Percentiles rank a stretch among this genome's conserved stretches.
These are phyloP conservation scores for Yamadazyma diddensiae DNA, from an alignment of 1,139 yeast species.

Conservation along the genomic window DNA sequence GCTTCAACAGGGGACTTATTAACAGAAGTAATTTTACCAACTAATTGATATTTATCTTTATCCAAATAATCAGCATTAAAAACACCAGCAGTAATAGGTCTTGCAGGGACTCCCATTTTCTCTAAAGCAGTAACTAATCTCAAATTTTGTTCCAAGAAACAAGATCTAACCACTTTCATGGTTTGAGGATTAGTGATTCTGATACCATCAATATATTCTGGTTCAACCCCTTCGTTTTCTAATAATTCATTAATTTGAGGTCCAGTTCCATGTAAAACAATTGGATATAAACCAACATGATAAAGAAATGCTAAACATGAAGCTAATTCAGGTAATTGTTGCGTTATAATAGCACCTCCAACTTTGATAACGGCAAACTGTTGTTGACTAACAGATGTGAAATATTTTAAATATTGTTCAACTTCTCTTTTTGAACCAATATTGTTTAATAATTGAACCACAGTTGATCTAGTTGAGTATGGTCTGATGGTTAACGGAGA, in stretches of 20 bases:
- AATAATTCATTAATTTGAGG: slow-evolving; percentile 95
- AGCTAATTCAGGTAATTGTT: slow-evolving; percentile 88
- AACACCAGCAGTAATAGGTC: slow-evolving; percentile 98
- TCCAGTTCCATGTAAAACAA: slow-evolving; percentile 96
- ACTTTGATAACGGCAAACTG: slow-evolving; percentile 98
- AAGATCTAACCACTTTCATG: slow-evolving; percentile 92
- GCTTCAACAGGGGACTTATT: slow-evolving; percentile 93
- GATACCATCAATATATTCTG: slow-evolving; percentile 94
- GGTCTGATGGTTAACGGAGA: slow-evolving; percentile 2
- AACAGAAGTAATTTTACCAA: slow-evolving; percentile 84
- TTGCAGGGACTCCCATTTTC: slow-evolving; percentile 93
- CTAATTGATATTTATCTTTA: slow-evolving; percentile 85
- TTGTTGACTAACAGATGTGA: slow-evolving; percentile 92
- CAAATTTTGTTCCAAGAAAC: slow-evolving; percentile 92
- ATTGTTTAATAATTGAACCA: slow-evolving; percentile 88
- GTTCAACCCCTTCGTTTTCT: slow-evolving; percentile 93
- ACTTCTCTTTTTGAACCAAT: slow-evolving; percentile 97
- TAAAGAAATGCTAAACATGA: slow-evolving; percentile 93
- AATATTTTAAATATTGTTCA: slow-evolving; percentile 92
- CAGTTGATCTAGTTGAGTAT: slow-evolving; percentile 84
- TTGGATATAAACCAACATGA: slow-evolving; percentile 96
- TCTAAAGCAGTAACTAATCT: slow-evolving; percentile 94
- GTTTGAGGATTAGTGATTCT: slow-evolving; percentile 93
- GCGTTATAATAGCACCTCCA: slow-evolving; percentile 98
- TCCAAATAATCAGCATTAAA: slow-evolving; percentile 92